Percentiles rank a stretch among this genome's conserved stretches.
phyloP scores from a whole-genome alignment of 2,329 filamentous ascomycete genomes.

The Fusarium tricinctum region DNA sequence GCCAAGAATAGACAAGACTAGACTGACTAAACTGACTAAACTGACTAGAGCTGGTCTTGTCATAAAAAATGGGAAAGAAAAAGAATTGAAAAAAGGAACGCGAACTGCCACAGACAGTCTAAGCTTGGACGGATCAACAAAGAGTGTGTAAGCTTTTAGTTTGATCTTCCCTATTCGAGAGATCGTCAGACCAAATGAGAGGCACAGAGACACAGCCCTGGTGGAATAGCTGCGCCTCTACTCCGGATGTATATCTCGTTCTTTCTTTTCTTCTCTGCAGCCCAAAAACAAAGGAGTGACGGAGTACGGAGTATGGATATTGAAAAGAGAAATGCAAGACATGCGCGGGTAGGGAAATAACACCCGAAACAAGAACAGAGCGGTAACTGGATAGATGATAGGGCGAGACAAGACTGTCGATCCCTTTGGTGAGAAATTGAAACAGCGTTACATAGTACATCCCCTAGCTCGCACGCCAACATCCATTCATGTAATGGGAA shows the following conservation, averaged over 20 bases:
- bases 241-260: too few relatives aligned
- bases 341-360: neutral
- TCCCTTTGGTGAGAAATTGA: conserved; percentile 36
- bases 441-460: conserved; percentile 27
- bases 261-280: neutral
- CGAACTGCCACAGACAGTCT: conserved; percentile 31
- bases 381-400: neutral
- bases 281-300: conserved; percentile 8
- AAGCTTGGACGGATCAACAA: conserved; percentile 19
- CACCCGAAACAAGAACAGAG: conserved; percentile 20
- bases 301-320: neutral
- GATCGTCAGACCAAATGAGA: conserved; percentile 1
- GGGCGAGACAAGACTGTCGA: conserved; percentile 27
- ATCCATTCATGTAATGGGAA: conserved; percentile 19
- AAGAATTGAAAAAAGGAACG: neutral
- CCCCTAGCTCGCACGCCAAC: conserved; percentile 21
- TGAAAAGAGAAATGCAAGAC: neutral
- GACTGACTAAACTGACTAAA: neutral
- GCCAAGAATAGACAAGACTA: conserved; percentile 19
- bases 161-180: conserved; percentile 6
- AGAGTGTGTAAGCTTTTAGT: neutral
- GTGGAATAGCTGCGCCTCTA: conserved; percentile 18
- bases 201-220: conserved; percentile 7
- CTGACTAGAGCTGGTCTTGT: neutral
- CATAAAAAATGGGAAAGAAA: neutral